phyloP scores from a whole-genome alignment of 371 early-diverging fungal genomes.

The Globomyces sp. region DNA sequence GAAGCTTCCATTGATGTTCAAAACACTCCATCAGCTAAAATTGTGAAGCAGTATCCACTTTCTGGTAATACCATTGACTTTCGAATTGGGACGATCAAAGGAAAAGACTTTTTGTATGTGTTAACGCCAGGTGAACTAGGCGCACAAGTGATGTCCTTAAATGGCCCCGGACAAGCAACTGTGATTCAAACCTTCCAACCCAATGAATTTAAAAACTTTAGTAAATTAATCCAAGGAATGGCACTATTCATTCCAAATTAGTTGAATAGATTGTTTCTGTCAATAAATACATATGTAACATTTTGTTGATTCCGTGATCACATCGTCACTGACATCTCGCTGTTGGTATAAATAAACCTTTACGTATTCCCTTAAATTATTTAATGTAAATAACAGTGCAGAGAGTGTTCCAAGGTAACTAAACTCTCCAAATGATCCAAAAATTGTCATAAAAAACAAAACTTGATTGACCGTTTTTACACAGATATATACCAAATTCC shows the following conservation, averaged over 20 bases:
- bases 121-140: conserved; percentile 6
- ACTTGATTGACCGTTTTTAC: too few relatives aligned
- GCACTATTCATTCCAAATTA: not conserved
- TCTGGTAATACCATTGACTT: conserved; percentile 13
- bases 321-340: too few relatives aligned
- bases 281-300: too few relatives aligned
- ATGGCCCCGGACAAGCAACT: conserved; percentile 11
- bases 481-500: too few relatives aligned
- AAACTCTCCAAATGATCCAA: too few relatives aligned
- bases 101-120: conserved; percentile 9
- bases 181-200: conserved; percentile 7
- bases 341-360: too few relatives aligned
- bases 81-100: conserved; percentile 5
- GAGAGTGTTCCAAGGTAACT: too few relatives aligned
- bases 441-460: too few relatives aligned
- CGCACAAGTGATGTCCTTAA: not conserved
- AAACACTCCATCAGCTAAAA: not conserved
- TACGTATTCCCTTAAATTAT: too few relatives aligned
- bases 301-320: too few relatives aligned
- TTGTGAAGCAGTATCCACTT: conserved; percentile 4
- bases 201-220: not conserved
- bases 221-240: conserved; percentile 12
- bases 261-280: not conserved
- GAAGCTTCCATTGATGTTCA: conserved; percentile 7
- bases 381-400: too few relatives aligned